A percentile compares a stretch with the other conserved stretches of the same genome.
Conservation (phyloP, 2,329 filamentous ascomycete genomes). For the Neofusicoccum cordaticola region DNA sequence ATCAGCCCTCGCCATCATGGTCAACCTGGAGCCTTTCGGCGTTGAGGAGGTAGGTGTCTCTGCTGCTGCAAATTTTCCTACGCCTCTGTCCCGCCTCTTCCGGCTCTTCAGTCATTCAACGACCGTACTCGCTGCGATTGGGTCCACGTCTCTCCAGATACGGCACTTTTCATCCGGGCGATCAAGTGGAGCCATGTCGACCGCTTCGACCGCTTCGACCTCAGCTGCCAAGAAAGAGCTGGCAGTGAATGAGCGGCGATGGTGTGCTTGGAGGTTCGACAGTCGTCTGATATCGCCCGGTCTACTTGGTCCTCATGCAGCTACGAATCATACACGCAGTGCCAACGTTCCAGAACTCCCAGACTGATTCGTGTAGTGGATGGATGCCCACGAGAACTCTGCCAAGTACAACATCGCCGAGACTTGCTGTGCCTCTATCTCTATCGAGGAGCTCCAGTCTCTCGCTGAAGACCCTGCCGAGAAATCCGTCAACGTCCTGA, state of each 20-base stretch:
- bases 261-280: background rate
- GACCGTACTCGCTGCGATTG: background rate
- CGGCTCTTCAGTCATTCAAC: background rate
- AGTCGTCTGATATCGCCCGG: background rate
- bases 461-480: conserved; percentile 52
- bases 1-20: conserved; percentile 20
- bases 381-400: conserved; percentile 53
- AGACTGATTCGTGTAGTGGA: conserved; percentile 45
- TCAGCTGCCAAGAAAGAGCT: conserved; percentile 1
- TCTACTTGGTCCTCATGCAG: too few relatives aligned
- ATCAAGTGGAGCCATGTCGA: background rate
- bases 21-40: conserved; percentile 6
- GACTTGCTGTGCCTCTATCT: conserved; percentile 74
- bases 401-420: conserved; percentile 70
- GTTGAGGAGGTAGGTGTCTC: conserved; percentile 12
- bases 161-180: background rate
- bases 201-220: background rate
- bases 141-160: background rate
- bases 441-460: conserved; percentile 47
- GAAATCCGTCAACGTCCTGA: conserved; percentile 33
- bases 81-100: background rate
- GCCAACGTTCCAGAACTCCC: background rate
- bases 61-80: background rate
- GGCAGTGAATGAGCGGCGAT: background rate
- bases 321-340: background rate